Percentiles rank a stretch among this genome's conserved stretches.
Evolutionary conservation across 1,139 yeast species (phyloP).

Genomic region (Yamadazyma triangularis): DNA sequence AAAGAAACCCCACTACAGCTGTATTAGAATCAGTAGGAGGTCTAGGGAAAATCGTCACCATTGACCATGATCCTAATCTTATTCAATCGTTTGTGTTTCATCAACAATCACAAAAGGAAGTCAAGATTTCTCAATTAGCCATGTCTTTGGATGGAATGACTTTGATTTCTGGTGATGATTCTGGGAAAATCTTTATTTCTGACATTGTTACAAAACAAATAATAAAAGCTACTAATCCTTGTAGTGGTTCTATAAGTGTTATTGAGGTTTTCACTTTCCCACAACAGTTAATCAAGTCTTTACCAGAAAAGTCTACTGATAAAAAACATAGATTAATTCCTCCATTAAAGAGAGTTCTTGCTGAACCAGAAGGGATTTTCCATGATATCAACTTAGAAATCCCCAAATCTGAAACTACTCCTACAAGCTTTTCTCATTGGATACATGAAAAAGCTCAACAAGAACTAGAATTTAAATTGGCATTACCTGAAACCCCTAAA

Average conservation of each 20-base stretch:
- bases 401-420: constrained; percentile 12
- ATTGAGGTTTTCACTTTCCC: constrained; percentile 19
- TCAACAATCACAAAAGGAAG: constrained; percentile 17
- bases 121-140: constrained; percentile 45
- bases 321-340: constrained; percentile 47
- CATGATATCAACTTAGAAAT: constrained; percentile 53
- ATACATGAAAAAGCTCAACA: constrained; percentile 44
- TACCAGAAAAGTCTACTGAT: constrained; percentile 18
- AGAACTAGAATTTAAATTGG: constrained; percentile 46
- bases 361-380: constrained; percentile 35
- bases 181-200: constrained; percentile 63
- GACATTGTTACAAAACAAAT: constrained; percentile 80
- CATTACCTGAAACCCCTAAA: constrained; percentile 29
- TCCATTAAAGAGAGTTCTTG: constrained; percentile 55
- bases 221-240: constrained; percentile 56
- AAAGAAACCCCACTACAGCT: constrained; percentile 39
- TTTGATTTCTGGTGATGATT: constrained; percentile 68
- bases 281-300: constrained; percentile 2
- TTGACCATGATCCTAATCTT: constrained; percentile 48
- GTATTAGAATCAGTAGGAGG: constrained; percentile 57
- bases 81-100: constrained; percentile 57
- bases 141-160: constrained; percentile 75
- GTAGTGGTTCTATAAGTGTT: constrained; percentile 36
- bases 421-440: constrained; percentile 32
- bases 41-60: constrained; percentile 47